Percentiles rank a stretch among this genome's conserved stretches.
phyloP scores from a whole-genome alignment of 2,329 filamentous ascomycete species.

The Calonectria multiphialidica region DNA sequence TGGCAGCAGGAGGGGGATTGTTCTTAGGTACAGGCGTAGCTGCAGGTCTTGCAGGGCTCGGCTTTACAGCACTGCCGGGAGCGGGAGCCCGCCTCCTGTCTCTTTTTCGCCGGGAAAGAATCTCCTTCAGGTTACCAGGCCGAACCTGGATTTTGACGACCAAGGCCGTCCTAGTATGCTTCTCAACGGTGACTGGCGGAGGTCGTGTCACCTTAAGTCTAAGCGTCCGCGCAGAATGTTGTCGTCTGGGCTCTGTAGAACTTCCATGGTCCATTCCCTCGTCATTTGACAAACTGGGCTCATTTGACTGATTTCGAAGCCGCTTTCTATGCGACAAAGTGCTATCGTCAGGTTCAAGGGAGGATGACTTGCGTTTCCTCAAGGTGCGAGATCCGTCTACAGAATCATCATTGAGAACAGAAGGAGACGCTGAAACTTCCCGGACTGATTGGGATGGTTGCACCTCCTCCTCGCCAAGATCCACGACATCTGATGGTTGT shows the following conservation, averaged over 20 bases:
- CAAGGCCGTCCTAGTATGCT: constrained; percentile 49
- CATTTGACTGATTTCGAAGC: constrained; percentile 61
- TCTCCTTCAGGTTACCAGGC: constrained; percentile 53
- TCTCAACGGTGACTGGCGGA: constrained; percentile 56
- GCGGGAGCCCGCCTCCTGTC: constrained; percentile 44
- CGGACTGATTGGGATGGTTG: constrained; percentile 10
- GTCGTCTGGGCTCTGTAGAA: constrained; percentile 44
- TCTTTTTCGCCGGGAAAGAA: constrained; percentile 50
- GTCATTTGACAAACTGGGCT: constrained; percentile 50
- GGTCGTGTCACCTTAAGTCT: constrained; percentile 63
- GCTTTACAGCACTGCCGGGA: constrained; percentile 32
- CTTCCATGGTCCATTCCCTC: constrained; percentile 48
- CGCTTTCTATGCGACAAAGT: constrained; percentile 66
- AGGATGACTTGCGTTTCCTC: constrained; percentile 87
- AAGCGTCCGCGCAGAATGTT: constrained; percentile 67
- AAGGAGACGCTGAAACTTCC: constrained; percentile 29
- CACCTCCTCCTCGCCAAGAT: constrained; percentile 28
- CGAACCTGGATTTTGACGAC: constrained; percentile 52
- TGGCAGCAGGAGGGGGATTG: constrained; percentile 31
- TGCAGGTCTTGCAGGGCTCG: constrained; percentile 41
- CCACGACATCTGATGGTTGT: constrained; percentile 42
- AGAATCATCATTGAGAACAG: constrained; percentile 27
- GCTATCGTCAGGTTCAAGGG: constrained; percentile 71
- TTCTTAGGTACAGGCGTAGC: constrained; percentile 38
- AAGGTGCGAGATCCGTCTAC: constrained; percentile 78